Conservation (phyloP, 2,329 filamentous ascomycete genomes). For the Alternaria dauci region DNA sequence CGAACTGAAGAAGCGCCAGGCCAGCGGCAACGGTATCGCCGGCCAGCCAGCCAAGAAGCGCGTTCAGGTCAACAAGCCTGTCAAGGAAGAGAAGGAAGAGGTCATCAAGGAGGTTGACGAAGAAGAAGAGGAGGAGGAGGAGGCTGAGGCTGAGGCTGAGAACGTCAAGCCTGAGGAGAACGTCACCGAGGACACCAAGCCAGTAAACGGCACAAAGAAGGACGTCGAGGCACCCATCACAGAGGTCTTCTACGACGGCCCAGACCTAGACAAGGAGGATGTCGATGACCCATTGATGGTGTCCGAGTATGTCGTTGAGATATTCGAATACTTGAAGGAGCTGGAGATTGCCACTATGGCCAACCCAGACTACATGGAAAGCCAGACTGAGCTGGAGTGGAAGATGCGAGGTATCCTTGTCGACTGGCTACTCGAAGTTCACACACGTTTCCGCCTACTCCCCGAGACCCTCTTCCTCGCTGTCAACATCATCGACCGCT, state of each 20-base stretch:
- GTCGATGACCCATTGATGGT: constrained; percentile 96
- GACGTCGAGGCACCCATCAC: constrained; percentile 32
- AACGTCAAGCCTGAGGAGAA: constrained; percentile 64
- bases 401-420: constrained; percentile 97
- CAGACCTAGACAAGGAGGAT: constrained; percentile 84
- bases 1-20: constrained; percentile 78
- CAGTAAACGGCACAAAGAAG: constrained; percentile 28
- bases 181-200: constrained; percentile 54
- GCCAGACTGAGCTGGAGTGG: constrained; percentile 96
- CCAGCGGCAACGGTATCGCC: constrained; percentile 74
- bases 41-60: constrained; percentile 73
- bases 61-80: constrained; percentile 61
- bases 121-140: constrained; percentile 58
- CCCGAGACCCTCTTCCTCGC: constrained; percentile 96
- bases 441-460: constrained; percentile 93
- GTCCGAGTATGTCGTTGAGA: constrained; percentile 94
- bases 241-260: constrained; percentile 45
- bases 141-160: constrained; percentile 61
- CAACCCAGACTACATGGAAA: constrained; percentile 93
- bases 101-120: constrained; percentile 58
- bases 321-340: constrained; percentile 93
- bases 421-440: constrained; percentile 98
- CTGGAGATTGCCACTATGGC: constrained; percentile 83
- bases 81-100: constrained; percentile 64
- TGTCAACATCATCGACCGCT: constrained; percentile 98